Conservation (phyloP, 208 protist genomes). For the Blastocrithidia nonstop region DNA sequence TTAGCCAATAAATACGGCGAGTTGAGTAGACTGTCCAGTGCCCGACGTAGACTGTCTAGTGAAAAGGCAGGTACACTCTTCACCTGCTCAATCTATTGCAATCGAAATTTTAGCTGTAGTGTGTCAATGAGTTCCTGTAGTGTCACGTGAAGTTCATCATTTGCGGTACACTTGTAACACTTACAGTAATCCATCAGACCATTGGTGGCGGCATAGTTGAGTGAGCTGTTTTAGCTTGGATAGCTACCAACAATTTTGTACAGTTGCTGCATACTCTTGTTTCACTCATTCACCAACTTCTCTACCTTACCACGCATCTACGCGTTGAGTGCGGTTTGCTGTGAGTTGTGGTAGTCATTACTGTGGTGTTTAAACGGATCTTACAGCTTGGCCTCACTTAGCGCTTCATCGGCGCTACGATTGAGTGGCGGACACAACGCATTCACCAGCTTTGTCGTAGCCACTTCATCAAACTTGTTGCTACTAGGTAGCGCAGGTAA, state of each 20-base stretch:
- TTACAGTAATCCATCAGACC: no score
- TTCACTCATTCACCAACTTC: slow-evolving; percentile 26
- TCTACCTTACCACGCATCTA: slow-evolving; percentile 50
- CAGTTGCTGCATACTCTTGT: slow-evolving; percentile 21
- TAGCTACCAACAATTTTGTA: slow-evolving; percentile 15
- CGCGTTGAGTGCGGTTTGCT: slow-evolving; percentile 62
- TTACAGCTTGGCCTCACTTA: slow-evolving; percentile 13
- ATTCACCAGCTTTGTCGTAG: background rate
- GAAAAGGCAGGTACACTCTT: slow-evolving; percentile 17
- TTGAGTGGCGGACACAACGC: no score
- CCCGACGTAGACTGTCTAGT: slow-evolving; percentile 29
- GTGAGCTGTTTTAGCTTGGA: slow-evolving; percentile 22
- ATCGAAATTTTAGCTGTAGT: slow-evolving; percentile 14
- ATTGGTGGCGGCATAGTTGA: no score
- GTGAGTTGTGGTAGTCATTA: slow-evolving; percentile 49
- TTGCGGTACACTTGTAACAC: slow-evolving; percentile 59
- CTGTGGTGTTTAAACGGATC: slow-evolving; percentile 31
- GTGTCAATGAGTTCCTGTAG: slow-evolving; percentile 17
- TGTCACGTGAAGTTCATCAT: slow-evolving; percentile 27
- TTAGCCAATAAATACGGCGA: slow-evolving; percentile 36
- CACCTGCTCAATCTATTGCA: slow-evolving; percentile 14
- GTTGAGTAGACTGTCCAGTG: slow-evolving; percentile 46
- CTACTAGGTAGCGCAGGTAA: no score
- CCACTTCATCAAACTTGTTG: no score
- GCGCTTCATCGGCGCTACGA: slow-evolving; percentile 12